phyloP scores from a whole-genome alignment of 805 yeast genomes.

The Hanseniaspora taiwanica region DNA sequence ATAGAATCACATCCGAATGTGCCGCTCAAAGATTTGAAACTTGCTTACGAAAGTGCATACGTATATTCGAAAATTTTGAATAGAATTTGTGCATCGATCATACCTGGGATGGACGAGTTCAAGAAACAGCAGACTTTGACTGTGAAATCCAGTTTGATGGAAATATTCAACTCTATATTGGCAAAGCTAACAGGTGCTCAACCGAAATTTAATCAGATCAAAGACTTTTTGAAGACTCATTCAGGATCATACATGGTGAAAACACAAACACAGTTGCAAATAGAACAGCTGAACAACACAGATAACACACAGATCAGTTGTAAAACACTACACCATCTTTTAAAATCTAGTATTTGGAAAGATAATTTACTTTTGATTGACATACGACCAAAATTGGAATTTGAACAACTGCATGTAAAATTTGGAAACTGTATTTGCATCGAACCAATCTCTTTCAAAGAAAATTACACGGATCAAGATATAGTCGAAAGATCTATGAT shows the following conservation, averaged over 20 bases:
- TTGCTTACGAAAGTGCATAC: constrained; percentile 19
- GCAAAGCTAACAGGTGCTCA: neutral
- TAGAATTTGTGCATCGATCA: constrained; percentile 14
- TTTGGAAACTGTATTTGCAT: constrained; percentile 51
- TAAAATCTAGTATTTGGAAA: constrained; percentile 6
- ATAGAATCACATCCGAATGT: neutral
- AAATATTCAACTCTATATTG: neutral
- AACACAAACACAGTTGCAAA: neutral
- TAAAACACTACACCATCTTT: constrained; percentile 8
- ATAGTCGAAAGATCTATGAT: constrained; percentile 49
- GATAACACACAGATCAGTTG: neutral
- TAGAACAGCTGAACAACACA: constrained; percentile 4
- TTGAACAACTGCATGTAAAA: constrained; percentile 48
- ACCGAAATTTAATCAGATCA: constrained; percentile 7
- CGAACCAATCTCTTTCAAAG: constrained; percentile 52
- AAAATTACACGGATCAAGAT: constrained; percentile 44
- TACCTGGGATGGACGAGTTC: constrained; percentile 18
- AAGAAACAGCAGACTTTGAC: constrained; percentile 8
- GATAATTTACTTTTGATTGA: constrained; percentile 49
- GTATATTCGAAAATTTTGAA: constrained; percentile 25
- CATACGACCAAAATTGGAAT: constrained; percentile 48
- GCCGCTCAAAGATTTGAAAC: neutral
- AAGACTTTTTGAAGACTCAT: neutral
- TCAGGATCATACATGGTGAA: neutral
- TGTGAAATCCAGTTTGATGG: constrained; percentile 3